Evolutionary conservation across 106 monocot genomes (phyloP).

Genomic region (Triglochin maritima): DNA sequence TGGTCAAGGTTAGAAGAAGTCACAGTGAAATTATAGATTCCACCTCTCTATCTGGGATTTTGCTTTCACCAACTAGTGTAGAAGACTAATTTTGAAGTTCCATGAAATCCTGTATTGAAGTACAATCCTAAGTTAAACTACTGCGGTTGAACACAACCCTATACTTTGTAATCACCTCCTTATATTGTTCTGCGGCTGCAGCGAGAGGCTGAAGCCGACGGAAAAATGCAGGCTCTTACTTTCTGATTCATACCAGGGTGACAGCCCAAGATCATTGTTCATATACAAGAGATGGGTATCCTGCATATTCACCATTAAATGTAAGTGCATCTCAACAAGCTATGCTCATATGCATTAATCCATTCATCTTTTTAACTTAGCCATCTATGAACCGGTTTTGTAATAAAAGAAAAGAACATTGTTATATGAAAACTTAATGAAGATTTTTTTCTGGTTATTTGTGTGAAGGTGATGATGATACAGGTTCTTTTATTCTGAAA

Average conservation of each 20-base stretch:
- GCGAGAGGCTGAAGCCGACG: slow-evolving; percentile 3
- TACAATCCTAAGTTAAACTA: not conserved
- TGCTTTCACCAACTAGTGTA: too few species aligned
- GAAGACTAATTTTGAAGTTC: too few species aligned
- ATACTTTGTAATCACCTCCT: not conserved
- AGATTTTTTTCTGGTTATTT: not conserved
- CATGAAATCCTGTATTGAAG: not conserved
- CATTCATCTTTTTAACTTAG: too few species aligned
- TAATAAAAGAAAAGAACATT: not conserved
- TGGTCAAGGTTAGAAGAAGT: too few species aligned
- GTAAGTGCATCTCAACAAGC: not conserved
- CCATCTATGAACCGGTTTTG: not conserved
- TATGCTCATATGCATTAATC: too few species aligned
- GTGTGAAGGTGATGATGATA: slow-evolving; percentile 21
- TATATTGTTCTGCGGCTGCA: not conserved
- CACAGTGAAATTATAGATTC: too few species aligned
- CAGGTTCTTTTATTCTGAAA: slow-evolving; percentile 16
- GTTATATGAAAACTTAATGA: slow-evolving; percentile 1
- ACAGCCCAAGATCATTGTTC: slow-evolving; percentile 20
- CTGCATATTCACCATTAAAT: slow-evolving; percentile 17
- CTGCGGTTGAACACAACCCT: not conserved
- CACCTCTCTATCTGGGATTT: too few species aligned
- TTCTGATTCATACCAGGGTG: slow-evolving; percentile 19
- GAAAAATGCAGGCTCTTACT: slow-evolving; percentile 17
- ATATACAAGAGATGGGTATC: slow-evolving; percentile 25